These are phyloP conservation scores for Cochliopodium minus DNA, from an alignment of 208 protist genomes.

Conservation along the genomic window DNA sequence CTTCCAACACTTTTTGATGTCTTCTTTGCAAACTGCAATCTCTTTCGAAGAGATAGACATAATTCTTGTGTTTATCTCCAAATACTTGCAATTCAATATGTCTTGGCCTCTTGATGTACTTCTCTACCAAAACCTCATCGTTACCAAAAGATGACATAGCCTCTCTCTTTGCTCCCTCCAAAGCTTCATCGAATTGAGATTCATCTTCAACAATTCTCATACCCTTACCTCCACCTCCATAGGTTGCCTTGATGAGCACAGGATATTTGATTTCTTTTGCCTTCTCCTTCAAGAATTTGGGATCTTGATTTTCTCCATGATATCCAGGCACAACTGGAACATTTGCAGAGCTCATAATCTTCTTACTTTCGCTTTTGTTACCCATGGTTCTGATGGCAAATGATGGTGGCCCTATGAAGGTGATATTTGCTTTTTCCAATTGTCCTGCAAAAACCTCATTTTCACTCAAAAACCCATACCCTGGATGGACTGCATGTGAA, in stretches of 20 bases:
- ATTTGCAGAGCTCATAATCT: conserved; percentile 57
- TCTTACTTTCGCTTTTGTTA: conserved; percentile 67
- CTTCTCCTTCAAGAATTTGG: conserved; percentile 27
- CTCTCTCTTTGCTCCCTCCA: conserved; percentile 56
- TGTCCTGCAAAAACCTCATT: conserved; percentile 64
- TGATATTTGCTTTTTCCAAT: conserved; percentile 45
- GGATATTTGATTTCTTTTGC: conserved; percentile 63
- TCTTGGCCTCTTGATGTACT: conserved; percentile 59
- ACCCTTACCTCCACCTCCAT: conserved; percentile 47
- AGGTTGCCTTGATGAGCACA: conserved; percentile 85
- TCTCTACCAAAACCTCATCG: conserved; percentile 71
- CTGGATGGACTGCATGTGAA: conserved; percentile 78
- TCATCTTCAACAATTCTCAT: conserved; percentile 52
- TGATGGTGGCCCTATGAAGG: conserved; percentile 77
- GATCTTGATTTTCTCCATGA: conserved; percentile 50
- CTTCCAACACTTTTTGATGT: conserved; percentile 82
- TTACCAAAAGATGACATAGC: conserved; percentile 66
- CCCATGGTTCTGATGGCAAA: conserved; percentile 75
- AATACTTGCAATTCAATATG: conserved; percentile 83
- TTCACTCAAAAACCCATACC: conserved; percentile 92
- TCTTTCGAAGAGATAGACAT: conserved; percentile 72
- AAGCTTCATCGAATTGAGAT: conserved; percentile 33
- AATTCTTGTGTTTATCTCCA: conserved; percentile 62
- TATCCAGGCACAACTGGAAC: conserved; percentile 71
- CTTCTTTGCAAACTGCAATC: conserved; percentile 84